Conservation (phyloP, 2,329 filamentous ascomycete species). For the Arthroderma sp. region DNA sequence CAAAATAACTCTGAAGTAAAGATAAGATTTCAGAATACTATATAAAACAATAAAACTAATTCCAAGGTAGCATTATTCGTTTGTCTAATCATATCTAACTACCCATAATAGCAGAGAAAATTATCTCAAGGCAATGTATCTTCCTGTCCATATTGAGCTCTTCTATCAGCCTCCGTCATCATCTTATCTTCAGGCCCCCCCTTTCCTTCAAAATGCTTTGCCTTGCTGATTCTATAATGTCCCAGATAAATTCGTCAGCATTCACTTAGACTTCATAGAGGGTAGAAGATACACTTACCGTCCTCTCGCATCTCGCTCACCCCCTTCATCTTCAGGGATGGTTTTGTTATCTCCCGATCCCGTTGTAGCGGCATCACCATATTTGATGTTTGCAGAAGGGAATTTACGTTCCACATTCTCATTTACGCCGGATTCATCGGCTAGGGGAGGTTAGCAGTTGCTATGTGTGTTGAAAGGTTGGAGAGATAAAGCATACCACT, state of each 20-base stretch:
- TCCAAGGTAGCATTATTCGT: neutral
- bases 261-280: neutral
- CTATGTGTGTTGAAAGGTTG: neutral
- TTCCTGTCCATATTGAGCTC: neutral
- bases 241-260: conserved; percentile 1
- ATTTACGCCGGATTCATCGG: conserved; percentile 30
- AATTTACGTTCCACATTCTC: conserved; percentile 27
- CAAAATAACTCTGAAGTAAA: too few relatives aligned
- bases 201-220: conserved; percentile 15
- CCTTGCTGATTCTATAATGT: conserved; percentile 20
- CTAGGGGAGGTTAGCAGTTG: conserved; percentile 12
- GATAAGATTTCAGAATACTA: too few relatives aligned
- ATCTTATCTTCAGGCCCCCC: conserved; percentile 25
- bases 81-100: neutral
- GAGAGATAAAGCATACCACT: conserved; percentile 22
- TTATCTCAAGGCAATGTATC: neutral
- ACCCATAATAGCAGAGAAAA: neutral
- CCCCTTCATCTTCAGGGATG: conserved; percentile 31
- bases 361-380: conserved; percentile 21
- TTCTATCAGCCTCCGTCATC: neutral
- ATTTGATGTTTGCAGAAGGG: conserved; percentile 23
- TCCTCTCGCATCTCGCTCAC: conserved; percentile 24
- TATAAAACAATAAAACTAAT: too few relatives aligned
- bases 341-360: conserved; percentile 27
- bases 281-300: conserved; percentile 16